Evolutionary conservation across 2,329 filamentous ascomycete species (phyloP), one percentile per base, ranked within the genome.

Genomic region (Paecilomyces niveus): DNA sequence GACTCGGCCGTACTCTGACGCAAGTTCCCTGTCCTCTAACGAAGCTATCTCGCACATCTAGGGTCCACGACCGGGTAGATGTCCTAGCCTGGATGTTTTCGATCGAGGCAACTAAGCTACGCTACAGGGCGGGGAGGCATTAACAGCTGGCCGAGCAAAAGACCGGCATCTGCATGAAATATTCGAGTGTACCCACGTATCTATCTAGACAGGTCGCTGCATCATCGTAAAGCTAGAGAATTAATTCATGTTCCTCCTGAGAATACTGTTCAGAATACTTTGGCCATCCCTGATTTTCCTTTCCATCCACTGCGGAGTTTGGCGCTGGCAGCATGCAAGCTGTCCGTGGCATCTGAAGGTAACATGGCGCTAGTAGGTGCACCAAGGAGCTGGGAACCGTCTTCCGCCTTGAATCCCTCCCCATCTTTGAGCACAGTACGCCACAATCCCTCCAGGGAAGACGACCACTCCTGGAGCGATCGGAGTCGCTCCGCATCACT

Each of bases 351-450:
- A 49, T 71, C 69, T 45, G 72, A 63, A 55, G 66, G 65, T 59
- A 72, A 71, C 50, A 70, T 63, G 13, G 64, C 49, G 9, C 65
- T 61, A 26, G 63, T 61, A 51, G 67, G 62, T 59, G 66, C 58
- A 24, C 63, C 61, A 29, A 66, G 61, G 54, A 70, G 59, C 59
- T 70, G 68, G 22, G 68, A 63, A 11, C 65, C 55, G 11, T 80
- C 75, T 7, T 79, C 76, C 0, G 77, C 75, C 49, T 70, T 74
- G 64, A 85, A 80, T 0, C 89, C 90, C 5, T 95, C 90, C 3
- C 86, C 85, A 21, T 94, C 89, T 68, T 86, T 86, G 64, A 97
- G 86, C 1, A 96, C 82, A 22, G 87, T 85, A 29, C 77, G 75
- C 76, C 88, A 93, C 56, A 97, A 77, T 3, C 80, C 80, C 5